Evolutionary conservation across 345 rosid genomes (phyloP).

Genomic region (Gossypium longicalyx): DNA sequence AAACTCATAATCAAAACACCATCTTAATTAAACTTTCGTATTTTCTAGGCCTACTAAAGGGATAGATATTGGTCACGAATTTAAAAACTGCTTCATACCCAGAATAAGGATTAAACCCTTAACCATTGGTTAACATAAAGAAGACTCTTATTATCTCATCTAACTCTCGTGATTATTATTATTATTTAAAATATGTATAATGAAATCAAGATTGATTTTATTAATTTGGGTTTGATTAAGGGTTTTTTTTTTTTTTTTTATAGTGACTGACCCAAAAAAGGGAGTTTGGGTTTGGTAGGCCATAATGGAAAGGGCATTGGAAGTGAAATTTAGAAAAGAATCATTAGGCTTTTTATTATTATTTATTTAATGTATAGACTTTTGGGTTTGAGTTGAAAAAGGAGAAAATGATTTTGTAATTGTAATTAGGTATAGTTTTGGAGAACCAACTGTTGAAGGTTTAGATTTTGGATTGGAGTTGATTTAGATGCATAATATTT

Average conservation of each 20-base stretch:
- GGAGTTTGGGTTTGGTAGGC: not conserved
- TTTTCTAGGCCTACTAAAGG: accelerated
- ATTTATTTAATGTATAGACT: too few relatives aligned
- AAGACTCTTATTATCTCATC: accelerated
- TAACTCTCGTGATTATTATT: accelerated
- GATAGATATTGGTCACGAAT: accelerated
- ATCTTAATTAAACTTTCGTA: too few relatives aligned
- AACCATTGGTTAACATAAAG: accelerated
- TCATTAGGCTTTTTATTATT: not conserved
- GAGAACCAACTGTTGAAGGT: too few relatives aligned
- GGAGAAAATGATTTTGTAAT: too few relatives aligned
- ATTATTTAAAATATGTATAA: too few relatives aligned
- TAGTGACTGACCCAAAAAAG: not conserved
- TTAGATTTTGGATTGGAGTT: too few relatives aligned
- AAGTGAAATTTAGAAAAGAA: slow-evolving; percentile 28
- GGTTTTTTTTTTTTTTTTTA: not conserved
- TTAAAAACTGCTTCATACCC: accelerated
- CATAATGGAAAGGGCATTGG: not conserved
- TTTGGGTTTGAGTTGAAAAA: too few relatives aligned
- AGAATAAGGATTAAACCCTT: accelerated
- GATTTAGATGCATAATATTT: too few relatives aligned
- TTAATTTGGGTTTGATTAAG: not conserved
- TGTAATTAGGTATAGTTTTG: too few relatives aligned
- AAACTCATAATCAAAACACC: too few relatives aligned
- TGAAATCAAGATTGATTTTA: not conserved